Percentiles rank a stretch among this genome's conserved stretches.
Conservation (phyloP, 2,329 filamentous ascomycete genomes). For the Cladophialophora carrionii region DNA sequence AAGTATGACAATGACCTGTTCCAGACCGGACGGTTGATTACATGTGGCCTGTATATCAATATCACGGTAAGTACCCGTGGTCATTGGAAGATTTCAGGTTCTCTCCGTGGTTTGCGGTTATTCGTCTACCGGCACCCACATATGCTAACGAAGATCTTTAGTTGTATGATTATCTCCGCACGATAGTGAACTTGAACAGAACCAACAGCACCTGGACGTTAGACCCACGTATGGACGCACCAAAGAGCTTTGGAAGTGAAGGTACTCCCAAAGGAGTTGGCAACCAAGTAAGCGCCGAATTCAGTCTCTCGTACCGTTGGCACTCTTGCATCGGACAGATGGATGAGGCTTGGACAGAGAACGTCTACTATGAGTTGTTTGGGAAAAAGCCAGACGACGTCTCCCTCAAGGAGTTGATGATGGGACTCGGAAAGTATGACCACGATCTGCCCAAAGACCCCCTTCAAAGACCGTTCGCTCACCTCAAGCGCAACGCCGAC, state of each 20-base stretch:
- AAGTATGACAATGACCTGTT: conserved; percentile 79
- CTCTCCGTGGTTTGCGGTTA: neutral
- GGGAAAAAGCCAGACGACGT: conserved; percentile 62
- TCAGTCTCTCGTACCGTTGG: conserved; percentile 86
- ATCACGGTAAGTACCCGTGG: conserved; percentile 63
- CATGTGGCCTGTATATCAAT: conserved; percentile 75
- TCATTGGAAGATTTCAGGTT: neutral
- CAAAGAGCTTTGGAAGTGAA: conserved; percentile 57
- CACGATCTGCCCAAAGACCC: conserved; percentile 66
- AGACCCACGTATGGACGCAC: conserved; percentile 73
- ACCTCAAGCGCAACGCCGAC: conserved; percentile 64
- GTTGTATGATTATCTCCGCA: conserved; percentile 70
- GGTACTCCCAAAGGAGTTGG: conserved; percentile 72
- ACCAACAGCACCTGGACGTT: conserved; percentile 79
- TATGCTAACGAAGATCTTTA: neutral
- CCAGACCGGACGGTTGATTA: conserved; percentile 75
- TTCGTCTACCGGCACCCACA: neutral
- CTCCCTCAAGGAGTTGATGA: conserved; percentile 63
- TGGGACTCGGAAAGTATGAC: conserved; percentile 67
- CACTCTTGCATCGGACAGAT: conserved; percentile 74
- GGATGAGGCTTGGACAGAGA: conserved; percentile 81
- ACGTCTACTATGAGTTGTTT: conserved; percentile 66
- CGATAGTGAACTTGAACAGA: conserved; percentile 73
- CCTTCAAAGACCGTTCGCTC: conserved; percentile 67
- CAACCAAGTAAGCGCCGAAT: conserved; percentile 82